A percentile compares a stretch with the other conserved stretches of the same genome.
Evolutionary conservation across 768 basidiomycete genomes (phyloP).

Genomic region (Tephrocybe sp.): DNA sequence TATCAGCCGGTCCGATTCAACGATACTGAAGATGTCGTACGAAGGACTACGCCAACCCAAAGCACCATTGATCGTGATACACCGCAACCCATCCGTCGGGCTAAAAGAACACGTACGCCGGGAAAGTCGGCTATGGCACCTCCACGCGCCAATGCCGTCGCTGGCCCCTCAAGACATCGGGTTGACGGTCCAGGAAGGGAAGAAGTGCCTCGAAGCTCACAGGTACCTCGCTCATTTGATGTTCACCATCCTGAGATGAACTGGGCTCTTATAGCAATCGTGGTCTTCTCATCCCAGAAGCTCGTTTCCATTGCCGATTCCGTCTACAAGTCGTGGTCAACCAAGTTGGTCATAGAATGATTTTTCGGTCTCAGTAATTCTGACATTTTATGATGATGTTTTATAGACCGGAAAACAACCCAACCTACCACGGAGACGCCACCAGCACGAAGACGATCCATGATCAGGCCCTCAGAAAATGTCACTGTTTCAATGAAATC

Average conservation of each 20-base stretch:
- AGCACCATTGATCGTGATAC: neutral
- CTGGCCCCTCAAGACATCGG: neutral
- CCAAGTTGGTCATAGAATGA: slow-evolving; percentile 10
- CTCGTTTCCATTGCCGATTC: slow-evolving; percentile 1
- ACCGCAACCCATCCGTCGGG: neutral
- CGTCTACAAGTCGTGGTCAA: slow-evolving; percentile 3
- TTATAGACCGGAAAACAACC: slow-evolving; percentile 8
- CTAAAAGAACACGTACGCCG: slow-evolving; percentile 2
- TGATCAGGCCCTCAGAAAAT: slow-evolving; percentile 8
- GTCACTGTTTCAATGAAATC: slow-evolving; percentile 10
- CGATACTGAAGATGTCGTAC: neutral
- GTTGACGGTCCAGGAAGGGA: neutral
- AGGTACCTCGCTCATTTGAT: neutral
- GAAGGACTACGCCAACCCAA: too few species aligned
- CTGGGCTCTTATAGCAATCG: neutral
- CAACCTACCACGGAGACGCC: slow-evolving; percentile 3
- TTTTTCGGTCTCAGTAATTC: neutral
- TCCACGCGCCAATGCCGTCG: slow-evolving; percentile 1
- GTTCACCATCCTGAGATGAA: neutral
- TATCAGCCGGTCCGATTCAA: neutral
- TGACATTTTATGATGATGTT: neutral
- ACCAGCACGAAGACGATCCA: slow-evolving; percentile 7
- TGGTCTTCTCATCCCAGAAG: neutral
- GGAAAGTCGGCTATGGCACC: slow-evolving; percentile 1
- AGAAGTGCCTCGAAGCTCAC: neutral